phyloP scores from a whole-genome alignment of 2,329 filamentous ascomycete species.

The Aspergillus phoenicis region DNA sequence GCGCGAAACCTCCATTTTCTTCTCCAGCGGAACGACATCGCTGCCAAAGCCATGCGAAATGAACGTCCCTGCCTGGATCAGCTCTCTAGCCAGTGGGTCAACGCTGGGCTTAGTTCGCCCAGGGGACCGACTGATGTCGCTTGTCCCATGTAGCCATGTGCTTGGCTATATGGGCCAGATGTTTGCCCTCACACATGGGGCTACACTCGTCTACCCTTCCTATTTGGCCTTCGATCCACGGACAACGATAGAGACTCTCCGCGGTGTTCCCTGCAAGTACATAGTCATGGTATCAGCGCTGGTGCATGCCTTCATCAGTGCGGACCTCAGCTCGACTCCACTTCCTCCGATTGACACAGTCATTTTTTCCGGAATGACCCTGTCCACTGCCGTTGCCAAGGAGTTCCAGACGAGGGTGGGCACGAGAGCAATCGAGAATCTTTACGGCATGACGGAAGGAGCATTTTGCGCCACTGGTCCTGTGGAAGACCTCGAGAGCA shows the following conservation, averaged over 20 bases:
- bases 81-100: background rate
- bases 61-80: background rate
- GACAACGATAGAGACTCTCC: background rate
- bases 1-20: background rate
- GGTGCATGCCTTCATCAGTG: conserved; percentile 3
- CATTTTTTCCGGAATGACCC: background rate
- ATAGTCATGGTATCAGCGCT: conserved; percentile 1
- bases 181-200: background rate
- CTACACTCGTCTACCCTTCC: background rate
- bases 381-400: background rate
- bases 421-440: background rate
- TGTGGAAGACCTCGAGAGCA: background rate
- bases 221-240: background rate
- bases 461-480: background rate
- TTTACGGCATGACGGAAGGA: conserved; percentile 3
- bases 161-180: conserved; percentile 3
- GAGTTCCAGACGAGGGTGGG: background rate
- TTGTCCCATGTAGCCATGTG: background rate
- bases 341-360: background rate
- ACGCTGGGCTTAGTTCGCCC: background rate
- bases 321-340: background rate
- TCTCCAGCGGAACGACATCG: background rate
- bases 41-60: background rate
- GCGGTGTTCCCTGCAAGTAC: background rate
- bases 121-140: background rate